Evolutionary conservation across 345 rosid genomes (phyloP).

Genomic region (Pugionium cornutum): DNA sequence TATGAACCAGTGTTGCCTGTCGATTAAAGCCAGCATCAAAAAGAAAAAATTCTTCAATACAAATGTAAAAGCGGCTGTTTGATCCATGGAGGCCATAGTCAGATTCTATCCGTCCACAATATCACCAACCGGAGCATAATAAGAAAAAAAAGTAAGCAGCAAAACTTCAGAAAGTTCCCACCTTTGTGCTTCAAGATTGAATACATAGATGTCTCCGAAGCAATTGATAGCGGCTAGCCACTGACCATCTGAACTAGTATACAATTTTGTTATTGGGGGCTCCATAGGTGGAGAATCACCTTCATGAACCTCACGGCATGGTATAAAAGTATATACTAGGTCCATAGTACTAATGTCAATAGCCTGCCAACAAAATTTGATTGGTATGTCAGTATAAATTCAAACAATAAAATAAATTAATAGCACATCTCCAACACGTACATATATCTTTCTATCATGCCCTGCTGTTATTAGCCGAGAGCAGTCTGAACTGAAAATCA

Average conservation of each 20-base stretch:
- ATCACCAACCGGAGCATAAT: neutral
- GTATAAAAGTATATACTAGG: conserved; percentile 61
- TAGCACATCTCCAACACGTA: conserved; percentile 39
- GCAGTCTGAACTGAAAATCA: conserved; percentile 80
- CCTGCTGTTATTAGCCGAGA: conserved; percentile 69
- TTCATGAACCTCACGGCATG: conserved; percentile 53
- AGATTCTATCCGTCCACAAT: neutral
- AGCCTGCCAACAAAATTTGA: conserved; percentile 44
- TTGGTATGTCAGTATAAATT: conserved; percentile 2
- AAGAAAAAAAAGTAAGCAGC: neutral
- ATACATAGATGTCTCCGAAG: conserved; percentile 84
- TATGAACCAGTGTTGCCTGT: conserved; percentile 97
- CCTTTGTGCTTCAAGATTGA: conserved; percentile 85
- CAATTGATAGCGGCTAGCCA: conserved; percentile 94
- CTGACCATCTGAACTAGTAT: conserved; percentile 84
- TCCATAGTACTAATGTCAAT: conserved; percentile 65
- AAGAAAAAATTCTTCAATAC: conserved; percentile 3
- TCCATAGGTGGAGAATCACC: conserved; percentile 54
- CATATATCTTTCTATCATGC: conserved; percentile 79
- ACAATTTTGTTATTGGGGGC: conserved; percentile 89
- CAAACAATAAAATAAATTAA: conserved; percentile 7
- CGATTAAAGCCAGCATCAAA: neutral
- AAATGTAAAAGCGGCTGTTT: neutral
- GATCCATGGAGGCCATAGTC: neutral
- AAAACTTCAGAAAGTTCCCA: conserved; percentile 24